Conservation (phyloP, 192 early-diverging fungal genomes). For the Coemansia guatemalensis region DNA sequence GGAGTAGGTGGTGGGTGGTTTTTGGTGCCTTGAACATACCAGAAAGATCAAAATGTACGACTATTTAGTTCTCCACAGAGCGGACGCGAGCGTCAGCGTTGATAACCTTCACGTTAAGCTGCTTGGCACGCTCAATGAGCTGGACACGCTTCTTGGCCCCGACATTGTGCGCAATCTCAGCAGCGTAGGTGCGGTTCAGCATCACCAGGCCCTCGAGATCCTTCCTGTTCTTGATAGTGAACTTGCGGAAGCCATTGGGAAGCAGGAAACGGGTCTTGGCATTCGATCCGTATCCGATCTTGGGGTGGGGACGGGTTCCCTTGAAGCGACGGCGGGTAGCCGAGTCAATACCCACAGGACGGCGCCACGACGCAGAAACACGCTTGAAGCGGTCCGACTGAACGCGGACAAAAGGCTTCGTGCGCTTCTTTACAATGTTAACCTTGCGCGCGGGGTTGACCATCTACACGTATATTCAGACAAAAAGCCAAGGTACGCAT, state of each 20-base stretch:
- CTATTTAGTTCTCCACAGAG: slow-evolving; percentile 67
- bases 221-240: slow-evolving; percentile 84
- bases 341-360: slow-evolving; percentile 99
- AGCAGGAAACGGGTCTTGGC: slow-evolving; percentile 94
- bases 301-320: slow-evolving; percentile 96
- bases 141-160: slow-evolving; percentile 89
- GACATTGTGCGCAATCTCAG: slow-evolving; percentile 98
- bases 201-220: slow-evolving; percentile 97
- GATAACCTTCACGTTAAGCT: slow-evolving; percentile 95
- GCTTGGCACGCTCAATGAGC: slow-evolving; percentile 91
- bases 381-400: slow-evolving; percentile 99
- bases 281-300: slow-evolving; percentile 99
- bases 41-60: slow-evolving; percentile 5
- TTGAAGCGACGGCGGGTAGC: slow-evolving; percentile 97
- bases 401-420: slow-evolving; percentile 92
- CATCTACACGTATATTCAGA: slow-evolving; percentile 61
- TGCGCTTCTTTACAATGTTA: slow-evolving; percentile 99
- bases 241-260: slow-evolving; percentile 99
- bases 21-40: slow-evolving; percentile 8
- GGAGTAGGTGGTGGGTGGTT: slow-evolving; percentile 14
- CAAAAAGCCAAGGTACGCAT: not conserved
- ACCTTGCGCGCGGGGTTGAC: slow-evolving; percentile 91
- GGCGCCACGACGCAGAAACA: slow-evolving; percentile 96
- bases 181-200: slow-evolving; percentile 99
- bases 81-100: slow-evolving; percentile 89